Percentiles rank a stretch among this genome's conserved stretches.
phyloP scores from a whole-genome alignment of 331 rosid genomes.

The Pyrus hybrid region DNA sequence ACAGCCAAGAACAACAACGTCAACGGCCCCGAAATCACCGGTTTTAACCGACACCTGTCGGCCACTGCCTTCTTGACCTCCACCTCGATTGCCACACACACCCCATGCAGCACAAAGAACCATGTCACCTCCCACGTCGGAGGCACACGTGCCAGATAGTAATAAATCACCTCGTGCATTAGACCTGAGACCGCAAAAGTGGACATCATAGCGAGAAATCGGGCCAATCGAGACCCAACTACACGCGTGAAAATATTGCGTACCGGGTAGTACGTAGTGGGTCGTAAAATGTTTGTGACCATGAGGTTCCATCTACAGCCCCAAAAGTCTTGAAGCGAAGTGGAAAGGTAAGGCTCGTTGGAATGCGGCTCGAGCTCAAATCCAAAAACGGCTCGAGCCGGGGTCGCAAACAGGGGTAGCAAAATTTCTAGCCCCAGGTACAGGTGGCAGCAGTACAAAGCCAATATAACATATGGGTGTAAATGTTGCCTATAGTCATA shows the following conservation, averaged over 20 bases:
- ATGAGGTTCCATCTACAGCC: conserved; percentile 72
- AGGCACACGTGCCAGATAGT: conserved; percentile 37
- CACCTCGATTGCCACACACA: conserved; percentile 33
- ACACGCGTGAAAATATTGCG: not conserved
- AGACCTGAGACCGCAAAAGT: conserved; percentile 49
- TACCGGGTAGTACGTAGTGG: conserved; percentile 32
- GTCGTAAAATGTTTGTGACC: conserved; percentile 43
- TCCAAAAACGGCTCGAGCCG: conserved; percentile 30
- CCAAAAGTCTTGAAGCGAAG: conserved; percentile 77
- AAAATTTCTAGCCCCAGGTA: conserved; percentile 22
- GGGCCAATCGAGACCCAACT: conserved; percentile 21
- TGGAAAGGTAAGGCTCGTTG: conserved; percentile 48
- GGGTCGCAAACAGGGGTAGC: conserved; percentile 29
- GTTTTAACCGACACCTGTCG: conserved; percentile 27
- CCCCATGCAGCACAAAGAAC: conserved; percentile 56
- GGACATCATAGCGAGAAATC: conserved; percentile 8
- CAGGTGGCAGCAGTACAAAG: conserved; percentile 24
- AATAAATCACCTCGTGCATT: conserved; percentile 60
- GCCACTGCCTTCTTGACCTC: conserved; percentile 27
- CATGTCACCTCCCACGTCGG: conserved; percentile 88
- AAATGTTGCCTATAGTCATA: conserved; percentile 29
- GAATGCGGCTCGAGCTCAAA: conserved; percentile 54
- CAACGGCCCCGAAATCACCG: conserved; percentile 19
- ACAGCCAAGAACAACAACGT: conserved; percentile 30
- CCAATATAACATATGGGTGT: conserved; percentile 17